phyloP scores from a whole-genome alignment of 2,329 filamentous ascomycete species.

The Pyrenophora tritici-repentis region DNA sequence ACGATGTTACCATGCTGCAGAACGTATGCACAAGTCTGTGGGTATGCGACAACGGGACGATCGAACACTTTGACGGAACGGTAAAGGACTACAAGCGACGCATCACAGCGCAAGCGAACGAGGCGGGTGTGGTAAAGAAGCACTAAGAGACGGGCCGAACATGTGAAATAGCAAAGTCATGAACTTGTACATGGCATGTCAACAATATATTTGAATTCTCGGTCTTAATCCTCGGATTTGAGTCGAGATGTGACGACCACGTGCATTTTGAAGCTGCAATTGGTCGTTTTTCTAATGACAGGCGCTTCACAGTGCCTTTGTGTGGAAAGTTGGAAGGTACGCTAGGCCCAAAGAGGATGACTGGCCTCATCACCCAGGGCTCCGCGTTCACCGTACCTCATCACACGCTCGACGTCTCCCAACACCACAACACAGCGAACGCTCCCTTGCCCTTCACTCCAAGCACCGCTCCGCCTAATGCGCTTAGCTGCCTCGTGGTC shows the following conservation, averaged over 20 bases:
- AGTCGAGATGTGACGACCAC: background rate
- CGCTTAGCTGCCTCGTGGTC: slow-evolving; percentile 30
- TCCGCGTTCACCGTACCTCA: slow-evolving; percentile 23
- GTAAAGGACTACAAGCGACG: slow-evolving; percentile 98
- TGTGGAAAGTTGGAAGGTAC: slow-evolving; percentile 15
- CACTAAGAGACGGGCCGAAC: slow-evolving; percentile 39
- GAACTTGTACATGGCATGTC: background rate
- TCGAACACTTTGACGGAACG: slow-evolving; percentile 94
- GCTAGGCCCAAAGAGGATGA: slow-evolving; percentile 27
- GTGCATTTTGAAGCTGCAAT: background rate
- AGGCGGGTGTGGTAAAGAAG: slow-evolving; percentile 77
- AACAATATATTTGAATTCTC: background rate
- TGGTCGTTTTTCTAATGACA: slow-evolving; percentile 10
- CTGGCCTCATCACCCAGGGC: slow-evolving; percentile 20
- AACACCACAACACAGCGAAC: slow-evolving; percentile 20
- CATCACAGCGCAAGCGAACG: slow-evolving; percentile 86
- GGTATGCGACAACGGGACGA: slow-evolving; percentile 93
- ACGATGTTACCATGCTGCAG: slow-evolving; percentile 98
- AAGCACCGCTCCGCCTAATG: slow-evolving; percentile 25
- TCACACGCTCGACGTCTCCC: slow-evolving; percentile 19
- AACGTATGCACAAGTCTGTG: slow-evolving; percentile 93
- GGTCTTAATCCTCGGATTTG: too few species aligned
- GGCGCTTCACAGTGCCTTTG: slow-evolving; percentile 11
- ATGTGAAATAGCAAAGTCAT: background rate
- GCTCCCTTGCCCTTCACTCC: slow-evolving; percentile 14